Conservation (phyloP, 2,329 filamentous ascomycete species). For the Pseudogymnoascus sp. region DNA sequence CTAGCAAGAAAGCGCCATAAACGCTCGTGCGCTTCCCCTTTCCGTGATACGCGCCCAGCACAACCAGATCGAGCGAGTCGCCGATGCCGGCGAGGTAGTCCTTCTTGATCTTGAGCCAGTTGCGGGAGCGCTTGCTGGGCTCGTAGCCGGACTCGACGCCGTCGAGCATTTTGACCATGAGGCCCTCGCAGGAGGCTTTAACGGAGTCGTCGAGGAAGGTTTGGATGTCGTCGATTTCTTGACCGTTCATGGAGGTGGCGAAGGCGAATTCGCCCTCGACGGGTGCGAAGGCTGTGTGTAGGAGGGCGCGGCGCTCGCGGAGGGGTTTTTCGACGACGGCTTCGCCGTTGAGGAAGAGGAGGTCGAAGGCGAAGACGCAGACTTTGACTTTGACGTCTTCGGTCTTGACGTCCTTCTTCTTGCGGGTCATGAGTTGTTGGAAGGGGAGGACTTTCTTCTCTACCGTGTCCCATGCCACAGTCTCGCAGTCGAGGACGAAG, state of each 20-base stretch:
- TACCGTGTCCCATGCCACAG: conserved; percentile 88
- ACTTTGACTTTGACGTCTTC: conserved; percentile 96
- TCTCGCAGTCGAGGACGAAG: conserved; percentile 98
- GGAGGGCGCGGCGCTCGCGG: conserved; percentile 69
- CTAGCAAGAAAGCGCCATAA: conserved; percentile 91
- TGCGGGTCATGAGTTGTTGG: conserved; percentile 96
- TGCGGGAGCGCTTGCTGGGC: conserved; percentile 89
- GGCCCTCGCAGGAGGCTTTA: conserved; percentile 88
- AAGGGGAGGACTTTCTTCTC: conserved; percentile 96
- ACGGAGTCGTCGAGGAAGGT: conserved; percentile 86
- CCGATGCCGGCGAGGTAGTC: conserved; percentile 92
- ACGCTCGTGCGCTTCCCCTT: conserved; percentile 92
- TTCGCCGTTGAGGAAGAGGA: conserved; percentile 88
- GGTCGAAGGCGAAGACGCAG: conserved; percentile 92
- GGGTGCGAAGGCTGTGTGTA: conserved; percentile 63
- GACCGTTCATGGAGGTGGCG: conserved; percentile 77
- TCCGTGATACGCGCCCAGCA: conserved; percentile 87
- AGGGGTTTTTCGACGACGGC: conserved; percentile 81
- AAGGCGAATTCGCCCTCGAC: conserved; percentile 88
- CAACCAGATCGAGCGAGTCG: conserved; percentile 92
- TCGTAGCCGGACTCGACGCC: conserved; percentile 89
- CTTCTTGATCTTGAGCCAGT: conserved; percentile 99
- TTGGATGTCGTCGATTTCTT: conserved; percentile 89
- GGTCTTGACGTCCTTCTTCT: conserved; percentile 91
- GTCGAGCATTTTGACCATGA: conserved; percentile 99